Evolutionary conservation across 1,284 basidiomycete species (phyloP), one percentile per base, ranked within the genome.

Genomic region (Porodaedalea pini): DNA sequence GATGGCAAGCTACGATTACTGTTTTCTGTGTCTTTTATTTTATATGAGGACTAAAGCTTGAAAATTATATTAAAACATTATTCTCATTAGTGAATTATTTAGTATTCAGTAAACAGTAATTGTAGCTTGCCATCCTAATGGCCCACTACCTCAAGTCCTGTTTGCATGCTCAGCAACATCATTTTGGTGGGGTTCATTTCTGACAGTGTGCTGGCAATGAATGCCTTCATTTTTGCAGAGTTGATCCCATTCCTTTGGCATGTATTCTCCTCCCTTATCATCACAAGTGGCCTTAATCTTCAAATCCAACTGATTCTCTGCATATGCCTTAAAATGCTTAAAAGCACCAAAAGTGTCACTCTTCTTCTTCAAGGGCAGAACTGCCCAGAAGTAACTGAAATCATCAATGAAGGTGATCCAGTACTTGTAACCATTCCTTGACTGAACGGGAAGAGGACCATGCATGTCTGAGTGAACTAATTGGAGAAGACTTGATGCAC

Each of bases 141-240:
- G n/a, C n/a, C n/a, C n/a, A n/a, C n/a, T 48, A 72, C 3, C 75
- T 70, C 47, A 63, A 63, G 36, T 68, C 70, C 7, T 74, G 69
- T 65, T 68, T 70, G 34, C 34, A 34, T 37, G 15, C 34, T 43
- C 41, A 21, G 41, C 40, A 36, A 54, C 39, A 40, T 11, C 51
- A 48, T 54, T 45, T 27, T 54, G n/a, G 31, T 54, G 53, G 13
- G 23, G 53, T 32, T 54, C 41, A 21, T 29, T 32, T 32, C 53
- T 31, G 8, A 54, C 25, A 23, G 53, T 54, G 41, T 54, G 53
- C 43, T 54, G 40, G 1, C 53, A 27, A 13, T 54, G 41, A 23
- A 45, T 54, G 25, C 27, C 53, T 45, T n/a, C n/a, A n/a, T n/a
- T n/a, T n/a, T n/a, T n/a, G n/a, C n/a, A n/a, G n/a, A n/a, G n/a